These are phyloP conservation scores for Myxozyma neotropica DNA, from an alignment of 805 yeast species.

Conservation along the genomic window DNA sequence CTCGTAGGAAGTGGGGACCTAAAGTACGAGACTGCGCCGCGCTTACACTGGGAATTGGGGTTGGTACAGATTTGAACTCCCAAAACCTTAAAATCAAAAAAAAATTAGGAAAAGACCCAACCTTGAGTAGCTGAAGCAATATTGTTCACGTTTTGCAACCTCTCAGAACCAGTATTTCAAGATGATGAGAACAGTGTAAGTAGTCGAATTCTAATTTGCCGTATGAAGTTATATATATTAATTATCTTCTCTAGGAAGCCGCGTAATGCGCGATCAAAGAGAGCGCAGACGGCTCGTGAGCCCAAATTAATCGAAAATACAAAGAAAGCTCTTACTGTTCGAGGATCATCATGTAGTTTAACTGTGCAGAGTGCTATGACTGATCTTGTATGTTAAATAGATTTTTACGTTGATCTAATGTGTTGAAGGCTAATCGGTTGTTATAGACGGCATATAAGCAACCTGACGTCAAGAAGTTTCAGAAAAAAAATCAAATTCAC, in stretches of 20 bases:
- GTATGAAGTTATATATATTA: not conserved
- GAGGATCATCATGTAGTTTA: constrained; percentile 81
- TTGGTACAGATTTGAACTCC: constrained; percentile 1
- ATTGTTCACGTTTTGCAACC: too few species aligned
- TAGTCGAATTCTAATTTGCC: not conserved
- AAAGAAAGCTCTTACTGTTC: constrained; percentile 86
- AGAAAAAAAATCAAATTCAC: constrained; percentile 81
- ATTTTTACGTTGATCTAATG: not conserved
- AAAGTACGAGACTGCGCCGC: not conserved
- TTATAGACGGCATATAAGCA: constrained; percentile 54
- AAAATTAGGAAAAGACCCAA: not conserved
- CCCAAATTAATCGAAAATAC: constrained; percentile 87
- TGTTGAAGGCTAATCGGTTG: not conserved
- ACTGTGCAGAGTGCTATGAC: constrained; percentile 84
- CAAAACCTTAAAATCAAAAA: constrained; percentile 4
- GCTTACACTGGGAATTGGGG: not conserved
- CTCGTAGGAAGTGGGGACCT: too few species aligned
- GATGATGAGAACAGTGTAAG: constrained; percentile 29
- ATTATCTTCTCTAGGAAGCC: constrained; percentile 57
- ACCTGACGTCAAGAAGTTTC: constrained; percentile 84
- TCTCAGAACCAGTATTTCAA: too few species aligned
- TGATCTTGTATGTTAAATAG: constrained; percentile 53
- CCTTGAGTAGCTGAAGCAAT: too few species aligned
- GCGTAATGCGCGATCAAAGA: constrained; percentile 91
- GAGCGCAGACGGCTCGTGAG: constrained; percentile 87